A percentile compares a stretch with the other conserved stretches of the same genome.
Evolutionary conservation across 1,139 yeast genomes (phyloP).

Genomic region (Trichomonascaceae sp.): DNA sequence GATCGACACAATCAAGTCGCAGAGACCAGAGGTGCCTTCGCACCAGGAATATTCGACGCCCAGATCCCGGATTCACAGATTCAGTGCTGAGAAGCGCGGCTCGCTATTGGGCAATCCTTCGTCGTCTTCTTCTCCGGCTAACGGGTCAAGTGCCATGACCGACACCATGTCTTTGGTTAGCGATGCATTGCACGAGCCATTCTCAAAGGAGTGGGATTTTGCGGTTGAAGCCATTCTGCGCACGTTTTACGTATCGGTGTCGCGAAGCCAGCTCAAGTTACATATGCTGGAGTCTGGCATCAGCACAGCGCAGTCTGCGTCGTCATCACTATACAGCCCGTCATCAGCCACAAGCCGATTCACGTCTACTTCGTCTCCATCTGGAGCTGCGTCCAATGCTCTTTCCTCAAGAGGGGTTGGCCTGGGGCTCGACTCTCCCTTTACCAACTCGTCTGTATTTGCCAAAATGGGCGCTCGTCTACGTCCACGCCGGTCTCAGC

Average conservation of each 20-base stretch:
- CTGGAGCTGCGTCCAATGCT: not conserved
- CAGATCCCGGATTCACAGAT: not conserved
- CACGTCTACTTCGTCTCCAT: not conserved
- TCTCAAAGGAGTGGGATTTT: conserved; percentile 18
- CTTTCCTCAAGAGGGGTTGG: not conserved
- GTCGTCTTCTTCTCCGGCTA: conserved; percentile 1
- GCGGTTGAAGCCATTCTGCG: conserved; percentile 17
- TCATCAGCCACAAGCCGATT: conserved; percentile 4
- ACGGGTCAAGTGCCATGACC: conserved; percentile 1
- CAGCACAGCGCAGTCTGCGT: conserved; percentile 6
- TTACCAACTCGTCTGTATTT: conserved; percentile 11
- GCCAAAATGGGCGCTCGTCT: conserved; percentile 16
- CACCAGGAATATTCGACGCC: conserved; percentile 1
- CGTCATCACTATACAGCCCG: conserved; percentile 3
- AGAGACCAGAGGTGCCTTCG: conserved; percentile 4
- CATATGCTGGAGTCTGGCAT: conserved; percentile 16
- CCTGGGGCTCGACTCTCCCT: not conserved
- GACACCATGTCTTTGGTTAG: conserved; percentile 15
- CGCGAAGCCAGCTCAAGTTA: conserved; percentile 18
- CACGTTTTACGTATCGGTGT: conserved; percentile 16
- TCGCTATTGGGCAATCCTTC: not conserved
- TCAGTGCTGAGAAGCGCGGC: not conserved
- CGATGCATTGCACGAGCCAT: conserved; percentile 10
- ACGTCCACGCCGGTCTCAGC: conserved; percentile 7
- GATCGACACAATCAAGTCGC: conserved; percentile 15